A percentile compares a stretch with the other conserved stretches of the same genome.
Evolutionary conservation across 1,284 basidiomycete genomes (phyloP).

Genomic region (Cryptococcus sp.): DNA sequence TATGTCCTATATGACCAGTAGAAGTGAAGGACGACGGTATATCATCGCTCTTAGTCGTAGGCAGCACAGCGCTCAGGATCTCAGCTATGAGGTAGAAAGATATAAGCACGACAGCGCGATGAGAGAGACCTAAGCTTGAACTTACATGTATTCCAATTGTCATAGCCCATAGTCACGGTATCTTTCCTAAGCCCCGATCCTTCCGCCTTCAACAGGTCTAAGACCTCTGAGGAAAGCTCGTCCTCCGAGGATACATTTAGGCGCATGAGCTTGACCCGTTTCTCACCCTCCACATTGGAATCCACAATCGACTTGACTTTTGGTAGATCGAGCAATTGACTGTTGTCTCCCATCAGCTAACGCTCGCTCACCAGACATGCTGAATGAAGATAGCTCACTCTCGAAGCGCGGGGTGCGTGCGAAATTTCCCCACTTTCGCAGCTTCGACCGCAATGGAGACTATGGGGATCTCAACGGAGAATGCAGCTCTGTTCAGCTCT

Average conservation of each 20-base stretch:
- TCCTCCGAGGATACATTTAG: conserved; percentile 55
- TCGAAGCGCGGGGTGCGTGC: conserved; percentile 62
- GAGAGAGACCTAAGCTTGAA: conserved; percentile 6
- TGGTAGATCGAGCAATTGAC: conserved; percentile 65
- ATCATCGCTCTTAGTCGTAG: conserved; percentile 70
- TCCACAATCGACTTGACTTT: conserved; percentile 64
- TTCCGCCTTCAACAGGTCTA: conserved; percentile 61
- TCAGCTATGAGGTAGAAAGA: conserved; percentile 62
- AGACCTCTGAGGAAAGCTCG: conserved; percentile 63
- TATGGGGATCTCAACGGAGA: conserved; percentile 65
- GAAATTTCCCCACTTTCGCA: conserved; percentile 60
- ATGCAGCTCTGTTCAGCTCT: conserved; percentile 64
- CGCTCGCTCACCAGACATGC: not conserved
- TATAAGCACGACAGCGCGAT: not conserved
- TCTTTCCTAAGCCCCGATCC: conserved; percentile 63
- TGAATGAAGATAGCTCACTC: conserved; percentile 55
- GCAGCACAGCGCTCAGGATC: conserved; percentile 75
- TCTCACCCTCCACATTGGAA: conserved; percentile 59
- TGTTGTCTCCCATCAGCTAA: conserved; percentile 33
- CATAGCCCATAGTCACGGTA: conserved; percentile 69
- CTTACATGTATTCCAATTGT: conserved; percentile 80
- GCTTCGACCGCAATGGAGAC: conserved; percentile 68
- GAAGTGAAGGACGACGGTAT: conserved; percentile 85
- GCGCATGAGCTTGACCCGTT: conserved; percentile 51
- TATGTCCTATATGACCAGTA: conserved; percentile 90